Evolutionary conservation across 2,329 filamentous ascomycete species (phyloP), one percentile per base, ranked within the genome.

Genomic region (Ceratocystis variospora): DNA sequence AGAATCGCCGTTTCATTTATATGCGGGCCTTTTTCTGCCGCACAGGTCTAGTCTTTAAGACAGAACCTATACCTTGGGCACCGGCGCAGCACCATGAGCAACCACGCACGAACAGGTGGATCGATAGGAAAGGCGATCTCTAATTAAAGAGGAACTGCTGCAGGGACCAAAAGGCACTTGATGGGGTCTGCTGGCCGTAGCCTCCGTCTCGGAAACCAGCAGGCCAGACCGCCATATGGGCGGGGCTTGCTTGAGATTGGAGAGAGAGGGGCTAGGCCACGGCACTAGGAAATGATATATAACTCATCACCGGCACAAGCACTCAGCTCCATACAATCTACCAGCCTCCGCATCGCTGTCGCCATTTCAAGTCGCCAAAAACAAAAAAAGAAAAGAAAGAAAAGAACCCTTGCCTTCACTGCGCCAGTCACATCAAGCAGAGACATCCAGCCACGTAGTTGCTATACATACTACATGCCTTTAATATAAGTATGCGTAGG

Each of bases 401-500:
- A 28, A 5, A 28, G 4, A 25, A 15, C 19, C 48, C 48, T 53
- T 25, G 19, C 48, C 25, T 25, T 53, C 19, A 25, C 48, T 8
- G 17, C 17, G 2, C 6, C 17, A 33, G 17, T 57, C 53, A 57
- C 28, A 57, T 57, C n/a, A 17, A 17, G 25, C 53, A 57, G 53
- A 57, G 28, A 57, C 53, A 57, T 8, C 53, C 53, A 57, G 53
- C 53, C 53, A 57, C 25, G 17, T 10, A 25, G 22, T 6, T 10
- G 28, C 6, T 31, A 33, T 57, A 31, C 25, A 12, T 12, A 57
- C 53, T 33, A 57, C 17, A 37, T 33, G 25, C 53, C 28, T 33
- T 57, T 57, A 57, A 57, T 57, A 57, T 57, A 57, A 57, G 31
- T 10, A 31, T n/a, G n/a, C 6, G 53, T 57, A 33, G 53, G 28